phyloP scores from a whole-genome alignment of 306 rosid species.

The Prunus fruticosa region DNA sequence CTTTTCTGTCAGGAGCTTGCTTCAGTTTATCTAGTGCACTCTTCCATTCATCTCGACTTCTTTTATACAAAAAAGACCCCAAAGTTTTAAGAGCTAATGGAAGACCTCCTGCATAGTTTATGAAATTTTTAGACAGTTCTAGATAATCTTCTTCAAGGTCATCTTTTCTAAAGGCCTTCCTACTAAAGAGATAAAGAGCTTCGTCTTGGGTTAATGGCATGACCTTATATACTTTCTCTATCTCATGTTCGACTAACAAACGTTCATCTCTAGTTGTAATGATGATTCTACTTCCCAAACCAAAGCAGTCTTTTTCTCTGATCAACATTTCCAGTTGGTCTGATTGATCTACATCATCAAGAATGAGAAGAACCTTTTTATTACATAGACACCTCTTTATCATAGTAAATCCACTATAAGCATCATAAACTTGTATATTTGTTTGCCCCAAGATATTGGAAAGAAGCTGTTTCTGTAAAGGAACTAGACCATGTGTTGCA shows the following conservation, averaged over 20 bases:
- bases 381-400: constrained; percentile 22
- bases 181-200: constrained; percentile 16
- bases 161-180: neutral
- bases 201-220: neutral
- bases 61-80: constrained; percentile 35
- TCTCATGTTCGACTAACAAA: constrained; percentile 22
- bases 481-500: constrained; percentile 7
- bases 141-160: neutral
- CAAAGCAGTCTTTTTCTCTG: constrained; percentile 1
- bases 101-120: constrained; percentile 13
- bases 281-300: constrained; percentile 36
- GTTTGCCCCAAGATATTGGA: constrained; percentile 4
- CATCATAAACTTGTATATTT: neutral
- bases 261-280: constrained; percentile 32
- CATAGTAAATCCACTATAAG: constrained; percentile 8
- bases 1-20: constrained; percentile 13
- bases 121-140: neutral
- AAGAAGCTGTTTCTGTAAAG: constrained; percentile 30
- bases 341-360: constrained; percentile 32
- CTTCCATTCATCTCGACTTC: constrained; percentile 24
- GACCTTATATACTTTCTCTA: neutral
- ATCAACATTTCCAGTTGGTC: constrained; percentile 29
- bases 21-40: constrained; percentile 26
- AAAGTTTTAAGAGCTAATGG: constrained; percentile 34
- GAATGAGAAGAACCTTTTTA: neutral